Evolutionary conservation across 805 yeast genomes (phyloP).

Genomic region (Lipomyces starkeyi): DNA sequence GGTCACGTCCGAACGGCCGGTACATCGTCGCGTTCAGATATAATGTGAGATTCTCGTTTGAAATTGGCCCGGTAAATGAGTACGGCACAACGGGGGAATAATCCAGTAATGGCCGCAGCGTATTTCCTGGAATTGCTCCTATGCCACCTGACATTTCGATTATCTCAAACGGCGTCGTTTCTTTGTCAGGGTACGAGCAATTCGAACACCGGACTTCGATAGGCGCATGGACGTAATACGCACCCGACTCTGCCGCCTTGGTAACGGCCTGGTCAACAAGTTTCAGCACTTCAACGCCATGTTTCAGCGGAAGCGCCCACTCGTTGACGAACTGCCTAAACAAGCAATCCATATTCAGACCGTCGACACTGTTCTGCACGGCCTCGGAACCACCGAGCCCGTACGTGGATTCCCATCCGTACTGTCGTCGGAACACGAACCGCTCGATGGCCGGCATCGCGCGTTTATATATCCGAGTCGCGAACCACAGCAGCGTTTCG

Average conservation of each 20-base stretch:
- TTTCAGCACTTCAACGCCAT: conserved; percentile 38
- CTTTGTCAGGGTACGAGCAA: conserved; percentile 51
- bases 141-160: conserved; percentile 26
- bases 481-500: conserved; percentile 76
- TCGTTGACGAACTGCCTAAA: conserved; percentile 94
- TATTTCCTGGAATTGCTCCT: conserved; percentile 88
- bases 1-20: conserved; percentile 83
- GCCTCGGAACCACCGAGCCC: conserved; percentile 61
- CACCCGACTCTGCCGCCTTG: conserved; percentile 62
- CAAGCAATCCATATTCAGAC: conserved; percentile 92
- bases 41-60: conserved; percentile 79
- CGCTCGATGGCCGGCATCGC: conserved; percentile 84
- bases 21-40: conserved; percentile 94
- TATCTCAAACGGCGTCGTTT: conserved; percentile 25
- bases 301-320: conserved; percentile 88
- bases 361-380: conserved; percentile 81
- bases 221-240: conserved; percentile 91
- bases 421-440: conserved; percentile 84
- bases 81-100: conserved; percentile 72
- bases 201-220: conserved; percentile 93
- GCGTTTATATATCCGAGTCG: conserved; percentile 73
- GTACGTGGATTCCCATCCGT: conserved; percentile 73
- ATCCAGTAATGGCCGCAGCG: conserved; percentile 79
- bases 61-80: conserved; percentile 54
- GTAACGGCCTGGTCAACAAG: conserved; percentile 67